Evolutionary conservation across 495 filamentous ascomycete species (phyloP).

Genomic region (Coniosporium apollinis): DNA sequence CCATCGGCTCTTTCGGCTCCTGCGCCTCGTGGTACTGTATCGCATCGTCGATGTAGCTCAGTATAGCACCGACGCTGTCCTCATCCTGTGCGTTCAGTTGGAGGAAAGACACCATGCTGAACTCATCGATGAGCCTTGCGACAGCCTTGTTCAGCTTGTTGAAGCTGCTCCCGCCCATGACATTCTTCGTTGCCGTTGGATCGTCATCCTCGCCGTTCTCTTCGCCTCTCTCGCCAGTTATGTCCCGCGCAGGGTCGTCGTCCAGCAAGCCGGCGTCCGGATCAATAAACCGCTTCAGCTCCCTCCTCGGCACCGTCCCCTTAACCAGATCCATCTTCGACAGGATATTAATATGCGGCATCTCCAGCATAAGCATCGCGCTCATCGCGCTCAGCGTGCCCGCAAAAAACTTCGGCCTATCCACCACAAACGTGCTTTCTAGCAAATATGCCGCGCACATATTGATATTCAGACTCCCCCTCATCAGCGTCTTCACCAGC

Average conservation of each 20-base stretch:
- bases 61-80: constrained; percentile 75
- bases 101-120: constrained; percentile 92
- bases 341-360: constrained; percentile 86
- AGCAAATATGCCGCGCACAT: constrained; percentile 93
- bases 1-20: constrained; percentile 73
- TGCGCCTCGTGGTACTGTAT: constrained; percentile 95
- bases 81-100: constrained; percentile 82
- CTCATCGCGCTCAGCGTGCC: constrained; percentile 93
- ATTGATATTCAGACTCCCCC: constrained; percentile 70
- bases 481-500: constrained; percentile 66
- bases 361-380: constrained; percentile 94
- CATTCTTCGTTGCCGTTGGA: constrained; percentile 39
- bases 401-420: constrained; percentile 92
- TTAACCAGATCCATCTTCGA: constrained; percentile 95
- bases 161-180: constrained; percentile 68
- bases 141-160: constrained; percentile 68
- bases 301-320: constrained; percentile 61
- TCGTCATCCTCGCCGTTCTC: constrained; percentile 29
- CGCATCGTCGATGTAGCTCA: constrained; percentile 94
- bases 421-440: constrained; percentile 85
- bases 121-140: constrained; percentile 79
- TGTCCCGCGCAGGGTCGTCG: constrained; percentile 40
- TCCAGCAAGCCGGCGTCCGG: constrained; percentile 65
- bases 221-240: constrained; percentile 21
- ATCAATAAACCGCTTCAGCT: constrained; percentile 72